Percentiles rank a stretch among this genome's conserved stretches.
Conservation (phyloP, 2,329 filamentous ascomycete species). For the Trichophaea hybrida region DNA sequence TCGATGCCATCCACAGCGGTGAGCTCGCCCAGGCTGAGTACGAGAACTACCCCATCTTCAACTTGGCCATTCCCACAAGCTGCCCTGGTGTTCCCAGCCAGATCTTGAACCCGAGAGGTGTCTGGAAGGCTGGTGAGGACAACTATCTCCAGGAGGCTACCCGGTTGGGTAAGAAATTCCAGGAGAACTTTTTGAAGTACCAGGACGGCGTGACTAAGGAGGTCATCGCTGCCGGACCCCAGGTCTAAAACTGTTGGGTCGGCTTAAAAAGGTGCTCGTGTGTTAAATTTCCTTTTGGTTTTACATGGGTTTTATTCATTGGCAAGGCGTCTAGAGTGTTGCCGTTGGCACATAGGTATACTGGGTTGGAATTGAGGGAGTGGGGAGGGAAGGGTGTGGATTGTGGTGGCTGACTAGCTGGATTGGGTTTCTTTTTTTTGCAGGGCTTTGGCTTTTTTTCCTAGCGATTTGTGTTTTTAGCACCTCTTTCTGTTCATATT, state of each 20-base stretch:
- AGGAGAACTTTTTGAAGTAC: conserved; percentile 97
- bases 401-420: neutral
- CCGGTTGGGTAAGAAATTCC: conserved; percentile 81
- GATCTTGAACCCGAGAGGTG: conserved; percentile 84
- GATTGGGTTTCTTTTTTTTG: neutral
- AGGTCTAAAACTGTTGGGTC: conserved; percentile 1
- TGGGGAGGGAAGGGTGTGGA: too few relatives aligned
- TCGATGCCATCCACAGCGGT: conserved; percentile 94
- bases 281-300: too few relatives aligned
- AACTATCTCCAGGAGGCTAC: conserved; percentile 77
- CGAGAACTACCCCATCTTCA: conserved; percentile 93
- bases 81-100: conserved; percentile 82
- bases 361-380: too few relatives aligned
- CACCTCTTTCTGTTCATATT: too few relatives aligned
- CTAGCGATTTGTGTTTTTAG: neutral
- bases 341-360: too few relatives aligned
- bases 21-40: conserved; percentile 87
- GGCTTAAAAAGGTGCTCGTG: neutral
- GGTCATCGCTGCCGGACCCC: conserved; percentile 53
- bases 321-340: too few relatives aligned
- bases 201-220: conserved; percentile 66
- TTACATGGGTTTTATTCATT: too few relatives aligned
- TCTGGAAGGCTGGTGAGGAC: conserved; percentile 69
- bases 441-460: neutral
- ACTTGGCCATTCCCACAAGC: conserved; percentile 83